A percentile compares a stretch with the other conserved stretches of the same genome.
These are phyloP conservation scores for Globisporangium nagaii DNA, from an alignment of 352 stramenopile species.

Conservation along the genomic window DNA sequence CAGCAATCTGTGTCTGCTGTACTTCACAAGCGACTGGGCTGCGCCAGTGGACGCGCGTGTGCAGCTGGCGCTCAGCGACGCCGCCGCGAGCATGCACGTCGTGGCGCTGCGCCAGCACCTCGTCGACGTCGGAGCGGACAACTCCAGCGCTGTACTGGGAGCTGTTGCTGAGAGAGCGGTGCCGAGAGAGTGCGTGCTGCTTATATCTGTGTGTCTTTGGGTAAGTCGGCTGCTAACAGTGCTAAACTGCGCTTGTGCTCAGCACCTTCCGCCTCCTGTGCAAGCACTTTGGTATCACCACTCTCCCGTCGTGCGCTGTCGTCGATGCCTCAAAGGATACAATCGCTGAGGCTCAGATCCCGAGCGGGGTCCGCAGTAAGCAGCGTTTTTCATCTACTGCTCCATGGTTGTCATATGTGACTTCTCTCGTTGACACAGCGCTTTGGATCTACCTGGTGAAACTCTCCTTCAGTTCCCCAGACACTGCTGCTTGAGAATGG, in stretches of 20 bases:
- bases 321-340: constrained; percentile 8
- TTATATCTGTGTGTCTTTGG: neutral
- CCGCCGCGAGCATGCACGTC: constrained; percentile 10
- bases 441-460: too few relatives aligned
- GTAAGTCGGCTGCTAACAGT: neutral
- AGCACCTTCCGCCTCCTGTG: constrained; percentile 37
- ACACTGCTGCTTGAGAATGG: too few relatives aligned
- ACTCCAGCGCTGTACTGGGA: neutral
- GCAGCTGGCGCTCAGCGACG: constrained; percentile 11
- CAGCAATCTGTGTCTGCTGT: constrained; percentile 7
- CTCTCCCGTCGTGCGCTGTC: constrained; percentile 29
- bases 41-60: constrained; percentile 25
- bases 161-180: neutral
- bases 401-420: too few relatives aligned
- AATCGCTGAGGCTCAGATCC: neutral
- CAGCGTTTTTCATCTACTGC: neutral
- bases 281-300: constrained; percentile 33
- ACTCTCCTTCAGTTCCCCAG: too few relatives aligned
- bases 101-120: constrained; percentile 24
- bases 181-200: neutral
- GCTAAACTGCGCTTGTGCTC: too few relatives aligned
- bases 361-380: neutral
- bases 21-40: constrained; percentile 46
- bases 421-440: too few relatives aligned
- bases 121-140: neutral